Percentiles rank a stretch among this genome's conserved stretches.
Conservation (phyloP, 257 asterid species). For the Solanum clarkiae region DNA sequence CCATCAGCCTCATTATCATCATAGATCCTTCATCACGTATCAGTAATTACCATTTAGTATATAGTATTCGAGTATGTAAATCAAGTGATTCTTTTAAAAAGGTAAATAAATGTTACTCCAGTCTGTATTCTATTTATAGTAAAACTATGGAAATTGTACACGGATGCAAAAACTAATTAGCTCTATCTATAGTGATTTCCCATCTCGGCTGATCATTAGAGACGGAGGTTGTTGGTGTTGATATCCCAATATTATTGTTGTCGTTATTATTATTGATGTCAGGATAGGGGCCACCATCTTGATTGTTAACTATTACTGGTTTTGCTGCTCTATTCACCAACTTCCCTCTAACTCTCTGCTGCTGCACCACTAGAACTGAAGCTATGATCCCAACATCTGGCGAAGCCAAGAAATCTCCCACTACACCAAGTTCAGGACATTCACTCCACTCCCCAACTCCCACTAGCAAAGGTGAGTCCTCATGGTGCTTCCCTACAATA, state of each 20-base stretch:
- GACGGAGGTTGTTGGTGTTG: background rate
- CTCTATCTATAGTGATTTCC: constrained; percentile 15
- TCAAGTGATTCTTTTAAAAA: background rate
- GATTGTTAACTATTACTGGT: constrained; percentile 24
- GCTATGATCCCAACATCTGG: constrained; percentile 44
- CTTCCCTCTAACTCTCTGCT: constrained; percentile 45
- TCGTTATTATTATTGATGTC: background rate
- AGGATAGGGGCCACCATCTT: constrained; percentile 5
- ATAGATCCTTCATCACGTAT: background rate
- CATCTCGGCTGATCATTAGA: constrained; percentile 5
- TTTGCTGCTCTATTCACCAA: constrained; percentile 18
- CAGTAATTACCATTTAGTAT: too few relatives aligned
- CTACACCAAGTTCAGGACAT: constrained; percentile 75
- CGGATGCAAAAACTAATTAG: background rate
- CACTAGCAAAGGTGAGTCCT: constrained; percentile 40
- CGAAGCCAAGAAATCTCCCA: constrained; percentile 66
- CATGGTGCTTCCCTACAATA: constrained; percentile 53
- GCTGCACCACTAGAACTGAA: constrained; percentile 75
- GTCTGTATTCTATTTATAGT: background rate
- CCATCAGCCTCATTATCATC: too few relatives aligned
- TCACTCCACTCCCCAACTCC: constrained; percentile 81
- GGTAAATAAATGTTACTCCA: background rate
- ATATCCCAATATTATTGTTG: background rate
- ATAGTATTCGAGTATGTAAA: background rate
- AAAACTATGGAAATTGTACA: background rate